Base-by-base conservation (phyloP, 371 early-diverging fungal species). In the Mucor velutinosus region DNA sequence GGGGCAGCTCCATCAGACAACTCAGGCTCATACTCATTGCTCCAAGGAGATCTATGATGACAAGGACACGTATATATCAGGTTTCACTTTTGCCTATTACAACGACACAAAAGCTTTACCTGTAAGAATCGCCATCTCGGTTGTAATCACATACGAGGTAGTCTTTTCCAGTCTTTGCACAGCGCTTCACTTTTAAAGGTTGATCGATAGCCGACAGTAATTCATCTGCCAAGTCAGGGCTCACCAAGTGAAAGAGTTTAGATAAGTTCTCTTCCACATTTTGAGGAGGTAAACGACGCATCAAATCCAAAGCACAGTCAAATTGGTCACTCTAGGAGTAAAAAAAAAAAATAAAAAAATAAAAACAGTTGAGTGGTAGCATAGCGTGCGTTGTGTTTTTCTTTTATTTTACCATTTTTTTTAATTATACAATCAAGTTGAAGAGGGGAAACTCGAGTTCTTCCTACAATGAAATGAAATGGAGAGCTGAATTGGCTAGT, bases 221-320 rank as follows among this genome's bases (percentile, higher is more conserved):
- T 58, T 97, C 97, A 65, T 96, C 98, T 25, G 93, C 90, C 63
- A 96, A 82, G 69, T 94, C 91, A 12, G 98, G 96, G 66, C 75
- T 67, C 3, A 90, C 89, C 12, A 97, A 81, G 25, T 93, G 89
- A 30, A 95, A 77, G 12, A 99, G 86, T 39, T 91, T 89, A n/a
- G 81, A 83, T 59, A 98, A 78, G 76, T 97, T 97, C 69, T 90
- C 90, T 73, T 95, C 95, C 11, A 93, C 89, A 66, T 95, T 90
- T 71, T 95, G 92, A 65, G 99, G 99, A 33, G 98, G 97, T 53
- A 98, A 86, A 27, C 99, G 92, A 65, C 99, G 89, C 96, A 98
- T 96, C 58, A 99, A 87, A 81, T 99, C 99, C 12, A 97, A 87
- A 7, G 95, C 97, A 71, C 94, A 92, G 64, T 97, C 97, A 73